These are phyloP conservation scores for Tylopilus vinaceipallidus DNA, from an alignment of 768 basidiomycete genomes.

Conservation along the genomic window DNA sequence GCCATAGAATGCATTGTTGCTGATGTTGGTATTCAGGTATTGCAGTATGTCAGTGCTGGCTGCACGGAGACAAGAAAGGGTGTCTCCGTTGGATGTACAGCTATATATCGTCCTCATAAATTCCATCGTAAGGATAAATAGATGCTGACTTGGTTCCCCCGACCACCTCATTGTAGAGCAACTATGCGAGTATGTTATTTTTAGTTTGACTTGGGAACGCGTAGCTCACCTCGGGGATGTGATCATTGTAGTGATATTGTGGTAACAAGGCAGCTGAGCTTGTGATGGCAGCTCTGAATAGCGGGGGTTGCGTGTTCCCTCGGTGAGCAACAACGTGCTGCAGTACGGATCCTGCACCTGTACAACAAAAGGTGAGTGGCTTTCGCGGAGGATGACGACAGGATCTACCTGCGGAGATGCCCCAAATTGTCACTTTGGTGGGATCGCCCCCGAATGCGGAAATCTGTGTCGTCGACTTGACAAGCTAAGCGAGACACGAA, in stretches of 20 bases:
- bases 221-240: neutral
- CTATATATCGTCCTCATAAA: neutral
- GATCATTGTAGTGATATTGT: constrained; percentile 7
- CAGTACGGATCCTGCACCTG: constrained; percentile 8
- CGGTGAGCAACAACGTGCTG: constrained; percentile 7
- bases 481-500: neutral
- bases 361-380: neutral
- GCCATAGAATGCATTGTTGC: neutral
- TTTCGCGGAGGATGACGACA: neutral
- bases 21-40: constrained; percentile 1
- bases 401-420: constrained; percentile 4
- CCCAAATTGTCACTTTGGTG: constrained; percentile 7
- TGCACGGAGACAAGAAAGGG: constrained; percentile 7
- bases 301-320: constrained; percentile 5
- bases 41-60: neutral
- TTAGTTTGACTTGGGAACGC: too few species aligned
- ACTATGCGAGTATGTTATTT: neutral
- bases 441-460: constrained; percentile 4
- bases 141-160: neutral
- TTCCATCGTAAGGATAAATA: too few species aligned
- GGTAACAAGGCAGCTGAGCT: constrained; percentile 4
- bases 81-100: constrained; percentile 1
- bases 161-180: neutral
- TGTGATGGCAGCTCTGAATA: constrained; percentile 8
- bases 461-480: neutral